Percentiles rank a stretch among this genome's conserved stretches.
Conservation (phyloP, 805 yeast genomes). For the Metschnikowia continentalis region DNA sequence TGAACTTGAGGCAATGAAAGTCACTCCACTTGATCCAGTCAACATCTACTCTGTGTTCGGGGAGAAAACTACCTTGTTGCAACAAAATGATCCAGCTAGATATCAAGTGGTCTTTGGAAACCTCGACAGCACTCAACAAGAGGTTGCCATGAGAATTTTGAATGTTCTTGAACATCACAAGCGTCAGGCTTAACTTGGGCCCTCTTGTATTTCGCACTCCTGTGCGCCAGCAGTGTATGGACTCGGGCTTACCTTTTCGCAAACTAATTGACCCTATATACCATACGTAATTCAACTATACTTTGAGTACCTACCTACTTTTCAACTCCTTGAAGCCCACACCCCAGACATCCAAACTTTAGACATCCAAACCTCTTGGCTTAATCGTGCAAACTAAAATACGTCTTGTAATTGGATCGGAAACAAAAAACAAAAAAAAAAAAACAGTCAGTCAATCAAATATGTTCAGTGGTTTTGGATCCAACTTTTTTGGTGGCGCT, state of each 20-base stretch:
- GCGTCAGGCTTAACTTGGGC: slow-evolving; percentile 1
- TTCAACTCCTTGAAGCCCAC: background rate
- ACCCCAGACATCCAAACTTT: background rate
- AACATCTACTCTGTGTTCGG: slow-evolving; percentile 69
- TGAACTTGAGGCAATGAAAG: slow-evolving; percentile 75
- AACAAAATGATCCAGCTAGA: slow-evolving; percentile 42
- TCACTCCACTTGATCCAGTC: slow-evolving; percentile 72
- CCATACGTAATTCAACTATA: background rate
- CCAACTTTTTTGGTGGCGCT: slow-evolving; percentile 33
- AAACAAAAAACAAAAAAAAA: background rate
- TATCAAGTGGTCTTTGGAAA: slow-evolving; percentile 48
- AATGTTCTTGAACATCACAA: slow-evolving; percentile 19
- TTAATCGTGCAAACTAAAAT: background rate
- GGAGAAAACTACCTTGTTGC: slow-evolving; percentile 46
- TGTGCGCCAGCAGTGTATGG: background rate
- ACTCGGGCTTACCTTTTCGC: slow-evolving; percentile 1
- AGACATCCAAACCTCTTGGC: background rate
- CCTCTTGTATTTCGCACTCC: background rate
- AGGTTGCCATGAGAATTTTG: slow-evolving; percentile 27
- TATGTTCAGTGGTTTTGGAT: slow-evolving; percentile 44
- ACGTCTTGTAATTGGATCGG: background rate
- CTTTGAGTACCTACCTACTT: background rate
- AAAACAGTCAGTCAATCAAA: background rate
- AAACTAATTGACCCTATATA: background rate
- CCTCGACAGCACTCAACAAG: slow-evolving; percentile 33